These are phyloP conservation scores for Coemansia sp. DNA, from an alignment of 192 early-diverging fungal species.

Conservation along the genomic window DNA sequence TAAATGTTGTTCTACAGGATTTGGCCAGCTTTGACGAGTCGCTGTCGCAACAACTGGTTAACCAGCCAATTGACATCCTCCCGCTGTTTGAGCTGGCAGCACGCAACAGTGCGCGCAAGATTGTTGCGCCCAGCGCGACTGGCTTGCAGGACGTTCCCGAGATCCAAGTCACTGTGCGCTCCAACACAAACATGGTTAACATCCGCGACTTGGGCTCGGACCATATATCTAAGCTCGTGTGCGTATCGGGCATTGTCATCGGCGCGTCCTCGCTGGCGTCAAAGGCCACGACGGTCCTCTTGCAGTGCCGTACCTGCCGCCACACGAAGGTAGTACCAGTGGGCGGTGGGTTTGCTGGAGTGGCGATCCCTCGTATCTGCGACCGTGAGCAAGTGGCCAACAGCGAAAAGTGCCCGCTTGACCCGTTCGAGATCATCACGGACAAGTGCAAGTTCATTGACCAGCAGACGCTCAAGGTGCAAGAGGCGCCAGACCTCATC, in stretches of 20 bases:
- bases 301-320: constrained; percentile 88
- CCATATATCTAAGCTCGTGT: constrained; percentile 87
- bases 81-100: constrained; percentile 90
- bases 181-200: constrained; percentile 81
- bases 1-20: constrained; percentile 89
- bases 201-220: constrained; percentile 88
- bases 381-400: constrained; percentile 57
- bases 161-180: constrained; percentile 85
- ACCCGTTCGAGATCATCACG: constrained; percentile 92
- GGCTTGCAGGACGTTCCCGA: constrained; percentile 68
- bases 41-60: constrained; percentile 75
- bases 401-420: constrained; percentile 60
- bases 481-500: constrained; percentile 95
- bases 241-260: constrained; percentile 95
- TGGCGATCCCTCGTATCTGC: constrained; percentile 86
- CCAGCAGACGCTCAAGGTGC: constrained; percentile 95
- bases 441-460: constrained; percentile 97
- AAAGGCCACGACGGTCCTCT: constrained; percentile 84
- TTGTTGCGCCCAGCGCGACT: constrained; percentile 58
- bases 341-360: constrained; percentile 77
- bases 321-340: constrained; percentile 80
- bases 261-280: constrained; percentile 83
- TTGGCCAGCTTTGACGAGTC: constrained; percentile 81
- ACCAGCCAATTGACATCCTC: constrained; percentile 76
- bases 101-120: constrained; percentile 72